Evolutionary conservation across 177 flowering plant species (phyloP), one percentile per base, ranked within the genome.

Genomic region (Vitis hybrid): DNA sequence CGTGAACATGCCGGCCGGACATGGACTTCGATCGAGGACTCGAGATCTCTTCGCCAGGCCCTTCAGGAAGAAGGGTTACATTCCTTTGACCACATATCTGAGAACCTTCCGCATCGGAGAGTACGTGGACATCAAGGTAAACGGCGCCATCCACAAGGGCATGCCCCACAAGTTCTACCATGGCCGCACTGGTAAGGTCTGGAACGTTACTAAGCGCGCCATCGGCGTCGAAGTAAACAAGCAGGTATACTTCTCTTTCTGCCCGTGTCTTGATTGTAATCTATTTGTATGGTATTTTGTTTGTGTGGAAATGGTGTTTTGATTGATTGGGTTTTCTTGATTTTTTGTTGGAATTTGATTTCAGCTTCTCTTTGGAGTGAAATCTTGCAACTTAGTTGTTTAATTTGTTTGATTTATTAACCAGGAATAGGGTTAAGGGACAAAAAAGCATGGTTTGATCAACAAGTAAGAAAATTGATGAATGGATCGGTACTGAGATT

Each of bases 111-210:
- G 69, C 44, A 65, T 79, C 68, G 88, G 88, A 6, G 84, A 85
- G 20, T 79, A 77, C 52, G 88, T 85, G 18, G 88, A 85, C 63
- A 53, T 85, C 79, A 85, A 81, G 77, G 88, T 83, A 1, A 85
- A 85, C 58, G 88, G 88, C 44, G 86, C 88, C 68, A 57, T 85
- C 56, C 88, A 85, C 77, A 85, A 85, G 82, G 88, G 88, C 22
- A 84, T 84, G 88, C 88, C 88, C 6, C 88, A 84, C 67, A 84
- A 84, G 78, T 84, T 84, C 76, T 85, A 85, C 80, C 88, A 85
- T 63, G 88, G 88, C 24, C 84, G 88, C 67, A 85, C 88, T 3
- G 88, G 86, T 4, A 74, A 73, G 18, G 83, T 85, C 72, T 85
- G 88, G 88, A 85, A 85, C 62, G 86, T 85, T 79, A 85, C 88